Conservation (phyloP, 805 yeast genomes). For the Metschnikowia cubensis region DNA sequence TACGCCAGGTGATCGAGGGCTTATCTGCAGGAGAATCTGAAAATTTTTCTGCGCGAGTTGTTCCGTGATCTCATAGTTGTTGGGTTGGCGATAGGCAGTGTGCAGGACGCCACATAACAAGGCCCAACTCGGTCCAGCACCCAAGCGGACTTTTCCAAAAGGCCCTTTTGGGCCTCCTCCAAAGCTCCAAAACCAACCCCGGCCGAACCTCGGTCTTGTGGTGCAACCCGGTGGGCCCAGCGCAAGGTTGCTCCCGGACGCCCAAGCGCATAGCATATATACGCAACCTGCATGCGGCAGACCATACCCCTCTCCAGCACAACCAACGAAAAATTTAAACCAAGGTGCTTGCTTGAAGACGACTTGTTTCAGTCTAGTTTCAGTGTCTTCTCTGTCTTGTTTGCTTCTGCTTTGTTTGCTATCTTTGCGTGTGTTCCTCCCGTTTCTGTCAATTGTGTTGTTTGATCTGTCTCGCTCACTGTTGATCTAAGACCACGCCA, state of each 20-base stretch:
- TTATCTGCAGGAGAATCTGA: constrained; percentile 1
- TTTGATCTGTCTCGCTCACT: no score
- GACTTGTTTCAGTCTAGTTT: not conserved
- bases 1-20: not conserved
- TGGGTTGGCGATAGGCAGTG: constrained; percentile 2
- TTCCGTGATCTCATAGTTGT: constrained; percentile 7
- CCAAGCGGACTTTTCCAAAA: not conserved
- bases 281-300: constrained; percentile 8
- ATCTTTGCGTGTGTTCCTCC: no score
- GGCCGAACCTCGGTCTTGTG: not conserved
- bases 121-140: no score
- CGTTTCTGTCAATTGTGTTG: no score
- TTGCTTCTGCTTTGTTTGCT: not conserved
- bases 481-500: not conserved
- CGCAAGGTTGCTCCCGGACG: constrained; percentile 2
- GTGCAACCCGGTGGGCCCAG: not conserved
- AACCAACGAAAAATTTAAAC: constrained; percentile 13
- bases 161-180: not conserved
- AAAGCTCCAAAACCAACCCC: not conserved
- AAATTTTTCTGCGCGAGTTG: constrained; percentile 6
- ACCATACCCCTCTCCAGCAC: constrained; percentile 14
- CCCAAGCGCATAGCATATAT: constrained; percentile 8
- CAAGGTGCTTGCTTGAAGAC: not conserved
- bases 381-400: not conserved
- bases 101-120: not conserved